Evolutionary conservation across 1,139 yeast genomes (phyloP), one percentile per base, ranked within the genome.

Genomic region (Pichia sp.): DNA sequence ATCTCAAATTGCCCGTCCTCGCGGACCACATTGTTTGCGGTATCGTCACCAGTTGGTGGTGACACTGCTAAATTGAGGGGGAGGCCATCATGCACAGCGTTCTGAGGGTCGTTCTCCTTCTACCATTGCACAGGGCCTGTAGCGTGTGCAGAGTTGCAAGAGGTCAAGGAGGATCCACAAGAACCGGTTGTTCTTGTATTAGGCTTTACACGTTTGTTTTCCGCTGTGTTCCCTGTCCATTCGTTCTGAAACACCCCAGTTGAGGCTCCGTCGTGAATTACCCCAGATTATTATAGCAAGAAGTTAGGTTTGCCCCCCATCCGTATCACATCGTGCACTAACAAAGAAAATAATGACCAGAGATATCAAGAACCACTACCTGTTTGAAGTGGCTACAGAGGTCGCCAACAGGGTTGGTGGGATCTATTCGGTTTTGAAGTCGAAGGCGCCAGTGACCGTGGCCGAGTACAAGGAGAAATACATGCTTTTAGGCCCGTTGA

Each of bases 371-470:
- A 87, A 89, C 70, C 97, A 90, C 68, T 77, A 90, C 57, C 79
- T 93, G 53, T 90, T 93, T 67, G 99, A 93, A 74, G 88, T 90
- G 54, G 96, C 99, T 61, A 93, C 99, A 4, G 99, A 93, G 71
- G 98, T 93, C 51, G 98, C 98, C 66, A 92, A 93, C 76, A 81
- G 95, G 65, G 98, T 93, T 32, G 99, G 99, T 53, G 99, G 99
- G 51, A 93, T 93, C 70, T 93, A 93, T 75, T 90, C 98, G 32
- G 99, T 93, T 56, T 80, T 93, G 69, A 93, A 93, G 71, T 89
- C 97, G 31, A 93, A 93, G 73, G 98, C 98, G 6, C 97, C 97
- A 6, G 92, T 92, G 58, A 93, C 99, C 8, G 92, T 89, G 53
- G 92, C 95, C 48, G 98, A 93, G 72, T 93, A 90, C 72, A 80